phyloP scores from a whole-genome alignment of 768 basidiomycete species.

The Lactifluus hygrophoroides region DNA sequence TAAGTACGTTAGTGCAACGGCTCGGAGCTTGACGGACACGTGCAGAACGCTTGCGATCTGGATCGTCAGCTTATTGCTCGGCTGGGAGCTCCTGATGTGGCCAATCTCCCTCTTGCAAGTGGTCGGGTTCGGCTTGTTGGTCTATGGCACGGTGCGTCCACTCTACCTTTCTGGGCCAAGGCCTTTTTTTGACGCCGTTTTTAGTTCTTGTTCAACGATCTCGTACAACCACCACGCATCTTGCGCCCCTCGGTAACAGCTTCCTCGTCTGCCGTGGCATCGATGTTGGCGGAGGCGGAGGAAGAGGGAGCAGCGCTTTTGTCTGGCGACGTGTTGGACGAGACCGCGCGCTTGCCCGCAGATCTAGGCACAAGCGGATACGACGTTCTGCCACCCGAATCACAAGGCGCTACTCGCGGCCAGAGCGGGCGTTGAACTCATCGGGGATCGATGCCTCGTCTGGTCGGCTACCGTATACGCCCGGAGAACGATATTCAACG shows the following conservation, averaged over 20 bases:
- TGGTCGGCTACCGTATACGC: not conserved
- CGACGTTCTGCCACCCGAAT: slow-evolving; percentile 55
- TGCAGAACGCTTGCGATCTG: slow-evolving; percentile 96
- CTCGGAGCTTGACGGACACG: slow-evolving; percentile 86
- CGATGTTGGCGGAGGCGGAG: slow-evolving; percentile 17
- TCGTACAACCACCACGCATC: slow-evolving; percentile 62
- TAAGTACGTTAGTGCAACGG: slow-evolving; percentile 87
- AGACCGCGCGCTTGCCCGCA: slow-evolving; percentile 74
- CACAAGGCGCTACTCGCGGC: slow-evolving; percentile 15
- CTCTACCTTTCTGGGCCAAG: not conserved
- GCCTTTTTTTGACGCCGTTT: slow-evolving; percentile 2
- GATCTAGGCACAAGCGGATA: slow-evolving; percentile 78
- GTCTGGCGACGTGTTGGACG: slow-evolving; percentile 59
- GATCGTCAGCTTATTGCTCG: slow-evolving; percentile 80
- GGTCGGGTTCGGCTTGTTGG: slow-evolving; percentile 76
- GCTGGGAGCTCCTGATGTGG: slow-evolving; percentile 83
- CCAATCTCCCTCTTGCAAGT: slow-evolving; percentile 81
- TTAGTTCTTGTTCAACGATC: slow-evolving; percentile 85
- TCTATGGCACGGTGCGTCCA: slow-evolving; percentile 75
- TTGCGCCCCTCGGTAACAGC: slow-evolving; percentile 36
- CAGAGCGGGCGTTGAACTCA: not conserved
- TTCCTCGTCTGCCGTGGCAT: slow-evolving; percentile 5
- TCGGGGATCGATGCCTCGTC: not conserved
- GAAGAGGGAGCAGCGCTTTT: slow-evolving; percentile 37
- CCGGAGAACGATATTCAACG: not conserved